Base-by-base conservation (phyloP, 2,329 filamentous ascomycete genomes). In the Cordyceps pruinosa region DNA sequence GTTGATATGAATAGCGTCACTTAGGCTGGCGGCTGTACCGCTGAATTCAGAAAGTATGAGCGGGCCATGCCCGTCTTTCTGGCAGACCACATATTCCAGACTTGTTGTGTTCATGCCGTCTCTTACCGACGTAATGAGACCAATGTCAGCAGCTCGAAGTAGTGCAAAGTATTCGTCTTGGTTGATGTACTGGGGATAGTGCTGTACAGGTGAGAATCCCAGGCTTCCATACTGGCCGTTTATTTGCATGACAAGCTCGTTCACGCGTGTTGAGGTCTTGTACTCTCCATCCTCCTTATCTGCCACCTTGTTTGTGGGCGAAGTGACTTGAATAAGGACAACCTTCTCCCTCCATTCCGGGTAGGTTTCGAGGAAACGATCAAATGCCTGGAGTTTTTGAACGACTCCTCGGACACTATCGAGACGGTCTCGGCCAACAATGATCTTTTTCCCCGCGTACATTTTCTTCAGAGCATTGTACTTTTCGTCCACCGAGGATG, bases 51-150 rank as follows among this genome's bases (percentile, higher is more conserved):
- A 97, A 25, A 97, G 82, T 63, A 97, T 97, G 47, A 97, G 77
- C 2, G 92, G 93, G 1, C 92, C 89, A 64, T 92, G 85, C 57
- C 86, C 86, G 61, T 94, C 87, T 66, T 90, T 88, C 72, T 97
- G 93, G 70, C 90, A 96, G 58, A 96, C 82, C 58, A 97, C 86
- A 69, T 97, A 97, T 72, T 97, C 94, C 64, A 97, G 77, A 69
- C 90, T 95, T 21, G 92, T 96, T 0, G 93, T 97, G 76, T 97
- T 97, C 92, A 97, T 97, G 58, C 93, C 93, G 70, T 97, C 94
- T 59, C 93, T 85, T 23, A 97, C 92, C 64, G 90, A 96, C 7
- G 94, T 97, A 71, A 97, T 97, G 51, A 97, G 78, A 4, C 91
- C 93, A 63, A 97, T 89, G 69, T 97, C 91, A 34, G 89, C 92